Conservation (phyloP, 495 filamentous ascomycete species). For the Articulospora tetracladia region DNA sequence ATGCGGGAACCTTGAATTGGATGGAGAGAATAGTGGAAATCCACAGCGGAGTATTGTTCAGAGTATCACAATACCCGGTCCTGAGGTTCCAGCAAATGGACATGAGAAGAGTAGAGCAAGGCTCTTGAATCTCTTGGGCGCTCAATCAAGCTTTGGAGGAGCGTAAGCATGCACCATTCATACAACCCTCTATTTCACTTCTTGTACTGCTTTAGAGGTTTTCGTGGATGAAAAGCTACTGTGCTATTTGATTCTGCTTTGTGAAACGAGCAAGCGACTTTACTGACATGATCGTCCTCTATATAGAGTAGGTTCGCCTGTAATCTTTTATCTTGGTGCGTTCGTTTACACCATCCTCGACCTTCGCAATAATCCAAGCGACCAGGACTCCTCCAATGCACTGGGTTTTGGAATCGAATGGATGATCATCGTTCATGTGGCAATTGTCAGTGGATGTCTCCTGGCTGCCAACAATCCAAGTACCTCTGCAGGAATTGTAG, state of each 20-base stretch:
- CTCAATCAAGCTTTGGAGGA: constrained; percentile 35
- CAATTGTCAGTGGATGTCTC: constrained; percentile 27
- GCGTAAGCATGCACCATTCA: constrained; percentile 8
- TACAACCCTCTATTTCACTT: not conserved
- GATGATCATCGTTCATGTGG: constrained; percentile 27
- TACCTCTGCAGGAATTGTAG: constrained; percentile 18
- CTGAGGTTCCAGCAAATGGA: not conserved
- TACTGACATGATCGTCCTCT: not conserved
- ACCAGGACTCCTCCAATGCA: constrained; percentile 34
- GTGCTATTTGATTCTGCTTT: too few relatives aligned
- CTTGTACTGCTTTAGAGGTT: too few relatives aligned
- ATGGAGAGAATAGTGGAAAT: not conserved
- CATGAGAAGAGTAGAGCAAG: constrained; percentile 9
- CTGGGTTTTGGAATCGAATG: constrained; percentile 15
- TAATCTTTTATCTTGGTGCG: constrained; percentile 42
- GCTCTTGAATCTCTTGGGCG: constrained; percentile 11
- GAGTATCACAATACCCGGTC: constrained; percentile 12
- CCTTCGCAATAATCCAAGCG: constrained; percentile 27
- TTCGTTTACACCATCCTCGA: constrained; percentile 41
- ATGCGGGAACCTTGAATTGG: constrained; percentile 11
- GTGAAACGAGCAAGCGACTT: too few relatives aligned
- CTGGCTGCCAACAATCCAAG: constrained; percentile 29
- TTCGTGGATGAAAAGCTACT: too few relatives aligned
- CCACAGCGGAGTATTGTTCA: constrained; percentile 2
- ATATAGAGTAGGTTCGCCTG: constrained; percentile 35